phyloP scores from a whole-genome alignment of 192 early-diverging fungal genomes.

The Umbelopsis sp. region DNA sequence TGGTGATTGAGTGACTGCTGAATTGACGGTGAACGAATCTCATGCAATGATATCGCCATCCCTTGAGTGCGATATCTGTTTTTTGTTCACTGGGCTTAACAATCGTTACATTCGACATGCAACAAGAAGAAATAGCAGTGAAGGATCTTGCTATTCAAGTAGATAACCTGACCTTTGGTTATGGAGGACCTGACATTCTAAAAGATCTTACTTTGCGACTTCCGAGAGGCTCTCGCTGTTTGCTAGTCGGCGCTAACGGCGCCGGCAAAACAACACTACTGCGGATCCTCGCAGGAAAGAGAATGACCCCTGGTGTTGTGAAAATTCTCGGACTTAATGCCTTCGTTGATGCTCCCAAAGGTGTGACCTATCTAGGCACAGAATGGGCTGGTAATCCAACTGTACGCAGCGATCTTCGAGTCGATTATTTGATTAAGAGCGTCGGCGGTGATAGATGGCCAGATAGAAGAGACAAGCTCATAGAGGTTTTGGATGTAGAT shows the following conservation, averaged over 20 bases:
- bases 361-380: slow-evolving; percentile 77
- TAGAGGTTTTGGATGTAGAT: slow-evolving; percentile 74
- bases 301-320: slow-evolving; percentile 58
- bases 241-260: slow-evolving; percentile 80
- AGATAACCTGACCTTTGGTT: slow-evolving; percentile 56
- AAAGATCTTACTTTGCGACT: slow-evolving; percentile 55
- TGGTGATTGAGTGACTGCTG: too few relatives aligned
- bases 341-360: slow-evolving; percentile 64
- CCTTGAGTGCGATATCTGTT: too few relatives aligned
- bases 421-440: slow-evolving; percentile 65
- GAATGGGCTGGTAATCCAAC: slow-evolving; percentile 81
- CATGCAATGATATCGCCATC: too few relatives aligned
- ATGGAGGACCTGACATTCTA: slow-evolving; percentile 61
- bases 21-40: too few relatives aligned
- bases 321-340: slow-evolving; percentile 65
- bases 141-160: slow-evolving; percentile 46
- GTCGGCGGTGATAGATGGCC: slow-evolving; percentile 63
- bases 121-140: not conserved
- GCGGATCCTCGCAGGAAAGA: slow-evolving; percentile 72
- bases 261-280: slow-evolving; percentile 73
- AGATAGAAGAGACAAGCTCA: slow-evolving; percentile 59
- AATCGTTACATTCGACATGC: not conserved
- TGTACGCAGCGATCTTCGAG: slow-evolving; percentile 68
- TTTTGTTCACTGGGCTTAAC: not conserved
- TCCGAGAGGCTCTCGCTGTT: slow-evolving; percentile 58